phyloP scores from a whole-genome alignment of 352 stramenopile species.

The Pythium chondricola region DNA sequence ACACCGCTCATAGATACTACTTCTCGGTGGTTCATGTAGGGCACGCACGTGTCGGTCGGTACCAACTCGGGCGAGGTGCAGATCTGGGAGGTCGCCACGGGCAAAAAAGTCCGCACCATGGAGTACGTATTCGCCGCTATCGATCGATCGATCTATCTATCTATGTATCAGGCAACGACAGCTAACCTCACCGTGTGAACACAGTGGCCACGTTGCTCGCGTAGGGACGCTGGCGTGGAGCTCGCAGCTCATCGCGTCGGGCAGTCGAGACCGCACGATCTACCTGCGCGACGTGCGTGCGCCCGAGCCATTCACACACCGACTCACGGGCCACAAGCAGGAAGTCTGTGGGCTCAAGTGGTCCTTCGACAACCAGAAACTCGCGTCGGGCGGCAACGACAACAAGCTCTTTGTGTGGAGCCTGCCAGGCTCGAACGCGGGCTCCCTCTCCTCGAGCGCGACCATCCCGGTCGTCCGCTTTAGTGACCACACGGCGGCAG shows the following conservation, averaged over 20 bases:
- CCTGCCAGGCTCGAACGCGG: conserved; percentile 44
- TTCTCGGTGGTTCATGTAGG: conserved; percentile 43
- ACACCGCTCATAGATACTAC: too few relatives aligned
- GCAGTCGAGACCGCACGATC: conserved; percentile 93
- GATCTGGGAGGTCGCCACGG: conserved; percentile 90
- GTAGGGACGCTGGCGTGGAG: conserved; percentile 93
- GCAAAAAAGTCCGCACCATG: conserved; percentile 90
- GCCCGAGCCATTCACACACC: conserved; percentile 42
- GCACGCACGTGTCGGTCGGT: conserved; percentile 89
- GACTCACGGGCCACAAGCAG: conserved; percentile 68
- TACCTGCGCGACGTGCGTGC: conserved; percentile 89
- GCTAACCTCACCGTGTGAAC: neutral
- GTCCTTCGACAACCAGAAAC: conserved; percentile 90
- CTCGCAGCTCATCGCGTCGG: conserved; percentile 87
- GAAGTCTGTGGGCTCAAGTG: conserved; percentile 96
- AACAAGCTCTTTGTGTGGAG: conserved; percentile 98
- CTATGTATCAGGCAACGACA: neutral
- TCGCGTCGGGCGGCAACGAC: conserved; percentile 95
- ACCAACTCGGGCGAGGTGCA: conserved; percentile 93
- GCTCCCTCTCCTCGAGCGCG: conserved; percentile 14
- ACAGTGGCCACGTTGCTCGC: conserved; percentile 85
- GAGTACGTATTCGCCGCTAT: conserved; percentile 27
- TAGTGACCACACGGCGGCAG: conserved; percentile 93
- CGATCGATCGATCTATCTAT: too few relatives aligned
- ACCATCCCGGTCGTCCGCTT: conserved; percentile 86